Evolutionary conservation across 2,329 filamentous ascomycete species (phyloP).

Genomic region (Pseudogymnoascus sp.): DNA sequence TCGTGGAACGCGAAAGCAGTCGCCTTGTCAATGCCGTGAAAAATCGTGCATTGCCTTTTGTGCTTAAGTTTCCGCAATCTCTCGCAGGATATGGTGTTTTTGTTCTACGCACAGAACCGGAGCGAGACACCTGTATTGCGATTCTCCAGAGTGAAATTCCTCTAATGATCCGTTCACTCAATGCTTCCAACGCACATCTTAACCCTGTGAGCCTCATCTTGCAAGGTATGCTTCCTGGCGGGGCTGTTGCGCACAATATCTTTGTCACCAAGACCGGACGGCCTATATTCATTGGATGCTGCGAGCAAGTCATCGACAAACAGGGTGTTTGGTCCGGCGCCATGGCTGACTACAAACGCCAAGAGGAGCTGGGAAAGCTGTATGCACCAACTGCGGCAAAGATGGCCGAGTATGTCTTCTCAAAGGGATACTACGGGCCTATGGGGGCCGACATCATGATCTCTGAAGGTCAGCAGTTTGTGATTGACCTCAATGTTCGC

Average conservation of each 20-base stretch:
- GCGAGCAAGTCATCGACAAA: neutral
- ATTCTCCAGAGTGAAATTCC: neutral
- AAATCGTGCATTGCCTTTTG: neutral
- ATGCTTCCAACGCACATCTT: neutral
- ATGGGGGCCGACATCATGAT: neutral
- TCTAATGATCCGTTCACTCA: neutral
- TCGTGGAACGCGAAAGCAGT: neutral
- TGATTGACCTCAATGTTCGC: neutral
- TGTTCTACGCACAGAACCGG: neutral
- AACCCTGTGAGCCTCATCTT: neutral
- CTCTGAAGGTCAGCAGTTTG: neutral
- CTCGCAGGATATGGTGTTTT: neutral
- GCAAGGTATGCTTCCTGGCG: neutral
- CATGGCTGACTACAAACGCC: neutral
- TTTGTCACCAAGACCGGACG: neutral
- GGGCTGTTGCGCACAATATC: neutral
- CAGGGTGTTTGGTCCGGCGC: neutral
- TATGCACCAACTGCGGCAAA: neutral
- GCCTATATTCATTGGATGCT: neutral
- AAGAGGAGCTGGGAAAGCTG: neutral
- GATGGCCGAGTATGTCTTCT: neutral
- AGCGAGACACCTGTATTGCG: neutral
- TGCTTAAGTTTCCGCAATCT: neutral
- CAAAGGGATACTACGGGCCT: neutral
- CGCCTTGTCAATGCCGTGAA: neutral